These are phyloP conservation scores for Populus tomentosa DNA, from an alignment of 441 rosid genomes.

Conservation along the genomic window DNA sequence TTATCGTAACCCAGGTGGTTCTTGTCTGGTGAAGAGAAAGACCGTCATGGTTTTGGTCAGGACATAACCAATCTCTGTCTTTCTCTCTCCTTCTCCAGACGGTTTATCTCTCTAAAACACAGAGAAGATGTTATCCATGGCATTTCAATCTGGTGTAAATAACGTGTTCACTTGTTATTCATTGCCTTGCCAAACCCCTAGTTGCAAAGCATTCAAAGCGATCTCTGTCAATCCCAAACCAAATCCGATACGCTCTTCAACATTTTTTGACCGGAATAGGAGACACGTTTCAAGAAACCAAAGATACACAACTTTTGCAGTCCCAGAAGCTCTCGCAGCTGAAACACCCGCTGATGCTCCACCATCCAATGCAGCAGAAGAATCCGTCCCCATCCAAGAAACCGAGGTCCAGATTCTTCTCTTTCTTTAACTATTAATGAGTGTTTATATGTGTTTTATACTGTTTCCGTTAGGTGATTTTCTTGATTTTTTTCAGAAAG, in stretches of 20 bases:
- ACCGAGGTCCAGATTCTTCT: conserved; percentile 17
- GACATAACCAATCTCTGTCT: neutral
- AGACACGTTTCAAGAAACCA: conserved; percentile 35
- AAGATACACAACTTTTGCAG: conserved; percentile 31
- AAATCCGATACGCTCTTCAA: neutral
- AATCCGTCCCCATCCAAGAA: conserved; percentile 20
- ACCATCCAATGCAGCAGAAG: conserved; percentile 4
- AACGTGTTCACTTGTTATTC: conserved; percentile 29
- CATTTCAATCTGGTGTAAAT: conserved; percentile 34
- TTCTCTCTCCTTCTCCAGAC: neutral
- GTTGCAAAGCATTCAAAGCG: conserved; percentile 15
- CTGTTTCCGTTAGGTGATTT: neutral
- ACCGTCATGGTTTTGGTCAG: conserved; percentile 1
- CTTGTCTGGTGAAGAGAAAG: neutral
- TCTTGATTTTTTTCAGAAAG: conserved; percentile 32
- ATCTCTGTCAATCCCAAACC: conserved; percentile 7
- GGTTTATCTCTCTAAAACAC: conserved; percentile 1
- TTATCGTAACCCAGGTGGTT: conserved; percentile 32
- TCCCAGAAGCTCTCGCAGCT: conserved; percentile 40
- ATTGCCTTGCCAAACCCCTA: conserved; percentile 20
- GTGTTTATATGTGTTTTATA: neutral
- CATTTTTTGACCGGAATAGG: conserved; percentile 10
- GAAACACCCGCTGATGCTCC: conserved; percentile 28
- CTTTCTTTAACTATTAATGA: neutral
- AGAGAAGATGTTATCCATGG: conserved; percentile 45